Conservation (phyloP, 2,329 filamentous ascomycete species). For the Talaromyces verruculosus region DNA sequence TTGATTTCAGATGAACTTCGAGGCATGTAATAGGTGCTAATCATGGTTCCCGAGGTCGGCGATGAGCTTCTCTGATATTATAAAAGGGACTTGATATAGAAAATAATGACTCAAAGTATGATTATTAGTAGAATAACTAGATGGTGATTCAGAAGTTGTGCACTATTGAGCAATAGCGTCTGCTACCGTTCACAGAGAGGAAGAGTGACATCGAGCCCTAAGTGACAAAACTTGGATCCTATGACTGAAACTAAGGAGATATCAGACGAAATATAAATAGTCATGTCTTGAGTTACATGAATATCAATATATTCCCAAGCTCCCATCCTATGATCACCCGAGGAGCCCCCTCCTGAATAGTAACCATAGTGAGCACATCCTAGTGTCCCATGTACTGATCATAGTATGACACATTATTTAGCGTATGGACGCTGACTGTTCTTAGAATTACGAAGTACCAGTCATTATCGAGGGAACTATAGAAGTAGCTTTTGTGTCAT, state of each 20-base stretch:
- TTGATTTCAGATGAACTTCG: neutral
- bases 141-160: neutral
- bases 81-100: neutral
- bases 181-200: neutral
- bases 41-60: neutral
- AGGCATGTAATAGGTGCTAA: neutral
- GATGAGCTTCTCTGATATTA: neutral
- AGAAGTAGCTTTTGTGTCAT: neutral
- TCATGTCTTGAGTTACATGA: neutral
- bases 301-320: neutral
- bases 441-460: neutral
- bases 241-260: no score
- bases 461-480: neutral
- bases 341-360: neutral
- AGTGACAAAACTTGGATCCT: no score
- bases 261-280: neutral
- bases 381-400: neutral
- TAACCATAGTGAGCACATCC: neutral
- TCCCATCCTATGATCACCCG: no score
- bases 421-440: neutral
- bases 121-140: neutral
- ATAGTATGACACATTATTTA: neutral
- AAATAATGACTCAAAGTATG: neutral
- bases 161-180: neutral
- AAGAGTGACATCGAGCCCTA: neutral